Percentiles rank a stretch among this genome's conserved stretches.
Conservation (phyloP, 78 protist genomes). For the Acrasis kona region DNA sequence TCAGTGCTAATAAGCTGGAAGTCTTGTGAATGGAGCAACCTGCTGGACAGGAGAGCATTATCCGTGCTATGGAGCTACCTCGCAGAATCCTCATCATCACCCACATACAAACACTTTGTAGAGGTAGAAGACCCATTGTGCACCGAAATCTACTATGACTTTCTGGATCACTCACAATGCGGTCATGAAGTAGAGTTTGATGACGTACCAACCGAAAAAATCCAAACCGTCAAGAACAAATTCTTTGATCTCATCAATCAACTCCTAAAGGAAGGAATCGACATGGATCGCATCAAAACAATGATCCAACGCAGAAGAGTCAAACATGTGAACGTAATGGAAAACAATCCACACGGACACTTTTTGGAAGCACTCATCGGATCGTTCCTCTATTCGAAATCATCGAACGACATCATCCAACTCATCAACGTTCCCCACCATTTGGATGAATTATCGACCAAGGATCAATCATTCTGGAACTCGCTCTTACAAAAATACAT, state of each 20-base stretch:
- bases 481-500: too few relatives aligned
- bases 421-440: too few relatives aligned
- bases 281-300: slow-evolving; percentile 15
- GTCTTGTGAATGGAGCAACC: background rate
- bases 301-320: background rate
- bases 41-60: background rate
- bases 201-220: background rate
- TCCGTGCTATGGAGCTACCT: slow-evolving; percentile 19
- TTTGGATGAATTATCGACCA: too few relatives aligned
- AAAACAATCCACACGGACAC: too few relatives aligned
- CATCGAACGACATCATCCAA: too few relatives aligned
- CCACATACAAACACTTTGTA: slow-evolving; percentile 2
- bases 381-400: too few relatives aligned
- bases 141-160: background rate
- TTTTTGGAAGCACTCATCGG: too few relatives aligned
- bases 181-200: background rate
- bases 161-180: background rate
- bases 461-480: too few relatives aligned
- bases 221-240: background rate
- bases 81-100: slow-evolving; percentile 28
- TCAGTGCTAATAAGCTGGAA: slow-evolving; percentile 22
- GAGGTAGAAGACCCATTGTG: slow-evolving; percentile 23
- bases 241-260: background rate
- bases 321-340: background rate
- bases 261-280: background rate